A percentile compares a stretch with the other conserved stretches of the same genome.
Conservation (phyloP, 768 basidiomycete genomes). For the Nidularia pulvinata region DNA sequence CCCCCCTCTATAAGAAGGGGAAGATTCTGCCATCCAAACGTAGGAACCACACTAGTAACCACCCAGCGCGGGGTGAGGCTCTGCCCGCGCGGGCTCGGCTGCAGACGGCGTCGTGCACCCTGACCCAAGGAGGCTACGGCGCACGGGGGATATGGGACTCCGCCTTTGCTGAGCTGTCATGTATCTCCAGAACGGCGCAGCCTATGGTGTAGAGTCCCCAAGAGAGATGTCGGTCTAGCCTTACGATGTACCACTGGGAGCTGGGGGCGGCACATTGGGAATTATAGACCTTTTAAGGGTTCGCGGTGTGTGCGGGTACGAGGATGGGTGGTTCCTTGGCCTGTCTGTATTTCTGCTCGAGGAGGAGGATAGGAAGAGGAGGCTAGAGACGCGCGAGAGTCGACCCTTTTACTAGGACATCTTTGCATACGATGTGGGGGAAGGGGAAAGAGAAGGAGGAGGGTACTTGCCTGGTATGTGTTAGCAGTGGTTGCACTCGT, state of each 20-base stretch:
- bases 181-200: slow-evolving; percentile 45
- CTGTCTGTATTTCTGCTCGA: slow-evolving; percentile 6
- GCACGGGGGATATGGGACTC: slow-evolving; percentile 42
- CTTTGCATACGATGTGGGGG: slow-evolving; percentile 30
- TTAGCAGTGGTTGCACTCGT: not conserved
- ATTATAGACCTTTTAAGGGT: slow-evolving; percentile 52
- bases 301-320: slow-evolving; percentile 29
- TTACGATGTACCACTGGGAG: slow-evolving; percentile 57
- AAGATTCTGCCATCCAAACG: slow-evolving; percentile 32
- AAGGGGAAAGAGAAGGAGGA: not conserved
- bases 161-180: slow-evolving; percentile 68
- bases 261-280: slow-evolving; percentile 53
- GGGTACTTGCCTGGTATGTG: slow-evolving; percentile 7
- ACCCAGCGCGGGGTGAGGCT: slow-evolving; percentile 44
- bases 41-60: slow-evolving; percentile 70
- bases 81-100: slow-evolving; percentile 53
- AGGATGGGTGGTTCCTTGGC: slow-evolving; percentile 12
- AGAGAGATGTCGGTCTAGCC: slow-evolving; percentile 64
- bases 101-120: slow-evolving; percentile 20
- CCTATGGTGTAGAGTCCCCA: slow-evolving; percentile 47
- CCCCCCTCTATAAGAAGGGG: slow-evolving; percentile 3
- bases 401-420: slow-evolving; percentile 88
- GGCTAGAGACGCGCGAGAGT: slow-evolving; percentile 25
- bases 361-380: not conserved
- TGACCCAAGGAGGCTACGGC: slow-evolving; percentile 6